A percentile compares a stretch with the other conserved stretches of the same genome.
These are phyloP conservation scores for Sarcomyxa edulis DNA, from an alignment of 768 basidiomycete genomes.

Conservation along the genomic window DNA sequence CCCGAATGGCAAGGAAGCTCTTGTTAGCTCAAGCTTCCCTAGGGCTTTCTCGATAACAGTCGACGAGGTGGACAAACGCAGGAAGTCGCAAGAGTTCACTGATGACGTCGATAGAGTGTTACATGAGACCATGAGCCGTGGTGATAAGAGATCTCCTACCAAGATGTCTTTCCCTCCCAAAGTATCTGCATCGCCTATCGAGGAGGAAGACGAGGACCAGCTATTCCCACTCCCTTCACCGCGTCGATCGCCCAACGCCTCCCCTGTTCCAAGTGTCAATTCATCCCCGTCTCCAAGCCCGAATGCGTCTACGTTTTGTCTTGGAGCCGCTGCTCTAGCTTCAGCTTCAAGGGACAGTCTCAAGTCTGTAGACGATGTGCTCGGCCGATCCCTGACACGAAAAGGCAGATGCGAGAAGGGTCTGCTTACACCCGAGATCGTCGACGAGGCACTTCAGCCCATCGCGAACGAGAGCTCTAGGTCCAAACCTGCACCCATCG, in stretches of 20 bases:
- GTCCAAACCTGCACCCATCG: too few species aligned
- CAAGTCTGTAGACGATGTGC: constrained; percentile 8
- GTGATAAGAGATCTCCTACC: too few species aligned
- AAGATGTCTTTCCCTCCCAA: neutral
- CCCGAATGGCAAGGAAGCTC: constrained; percentile 8
- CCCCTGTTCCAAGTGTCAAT: constrained; percentile 30
- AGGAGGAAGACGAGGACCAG: constrained; percentile 53
- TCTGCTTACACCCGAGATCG: constrained; percentile 8
- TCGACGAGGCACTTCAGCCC: neutral
- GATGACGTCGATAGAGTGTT: constrained; percentile 5
- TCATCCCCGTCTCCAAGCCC: constrained; percentile 21
- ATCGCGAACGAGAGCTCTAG: neutral
- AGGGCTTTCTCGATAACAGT: constrained; percentile 39
- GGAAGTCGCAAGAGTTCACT: constrained; percentile 36
- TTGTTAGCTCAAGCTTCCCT: constrained; percentile 8
- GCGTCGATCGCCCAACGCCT: constrained; percentile 41
- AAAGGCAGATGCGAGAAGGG: constrained; percentile 10
- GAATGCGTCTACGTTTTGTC: constrained; percentile 22
- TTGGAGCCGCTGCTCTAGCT: constrained; percentile 9
- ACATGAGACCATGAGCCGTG: too few species aligned
- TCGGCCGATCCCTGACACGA: constrained; percentile 2
- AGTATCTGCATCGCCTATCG: constrained; percentile 38
- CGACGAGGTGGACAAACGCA: constrained; percentile 60
- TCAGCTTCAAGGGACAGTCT: constrained; percentile 16
- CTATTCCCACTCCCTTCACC: constrained; percentile 59